Percentiles rank a stretch among this genome's conserved stretches.
These are phyloP conservation scores for Xylaria curta DNA, from an alignment of 495 filamentous ascomycete genomes.

Conservation along the genomic window DNA sequence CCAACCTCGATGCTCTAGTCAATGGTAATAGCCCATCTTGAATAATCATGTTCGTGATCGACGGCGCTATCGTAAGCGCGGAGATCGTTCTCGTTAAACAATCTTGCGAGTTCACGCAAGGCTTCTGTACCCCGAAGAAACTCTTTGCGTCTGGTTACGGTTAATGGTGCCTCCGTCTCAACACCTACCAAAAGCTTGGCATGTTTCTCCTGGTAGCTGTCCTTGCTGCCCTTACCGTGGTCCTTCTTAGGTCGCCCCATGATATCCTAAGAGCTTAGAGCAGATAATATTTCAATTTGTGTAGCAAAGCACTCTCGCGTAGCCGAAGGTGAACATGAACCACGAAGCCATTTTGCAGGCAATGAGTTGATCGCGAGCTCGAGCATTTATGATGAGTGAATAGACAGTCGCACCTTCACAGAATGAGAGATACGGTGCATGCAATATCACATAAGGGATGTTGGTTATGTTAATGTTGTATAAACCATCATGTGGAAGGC, in stretches of 20 bases:
- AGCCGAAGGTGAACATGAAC: background rate
- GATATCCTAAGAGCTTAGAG: background rate
- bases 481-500: background rate
- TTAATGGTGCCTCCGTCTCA: slow-evolving; percentile 18
- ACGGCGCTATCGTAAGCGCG: background rate
- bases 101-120: background rate
- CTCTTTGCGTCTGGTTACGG: background rate
- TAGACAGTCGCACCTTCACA: background rate
- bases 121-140: background rate
- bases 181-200: background rate
- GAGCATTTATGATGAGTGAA: background rate
- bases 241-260: background rate
- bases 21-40: slow-evolving; percentile 14
- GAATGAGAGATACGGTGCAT: background rate
- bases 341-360: background rate
- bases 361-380: background rate
- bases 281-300: background rate
- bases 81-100: slow-evolving; percentile 6
- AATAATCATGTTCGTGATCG: background rate
- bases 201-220: background rate
- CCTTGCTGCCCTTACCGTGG: background rate
- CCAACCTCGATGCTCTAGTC: background rate
- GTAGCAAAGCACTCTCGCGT: background rate
- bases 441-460: background rate
- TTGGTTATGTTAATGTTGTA: background rate